Conservation (phyloP, 2,329 filamentous ascomycete genomes). For the Rhynchosporium secalis region DNA sequence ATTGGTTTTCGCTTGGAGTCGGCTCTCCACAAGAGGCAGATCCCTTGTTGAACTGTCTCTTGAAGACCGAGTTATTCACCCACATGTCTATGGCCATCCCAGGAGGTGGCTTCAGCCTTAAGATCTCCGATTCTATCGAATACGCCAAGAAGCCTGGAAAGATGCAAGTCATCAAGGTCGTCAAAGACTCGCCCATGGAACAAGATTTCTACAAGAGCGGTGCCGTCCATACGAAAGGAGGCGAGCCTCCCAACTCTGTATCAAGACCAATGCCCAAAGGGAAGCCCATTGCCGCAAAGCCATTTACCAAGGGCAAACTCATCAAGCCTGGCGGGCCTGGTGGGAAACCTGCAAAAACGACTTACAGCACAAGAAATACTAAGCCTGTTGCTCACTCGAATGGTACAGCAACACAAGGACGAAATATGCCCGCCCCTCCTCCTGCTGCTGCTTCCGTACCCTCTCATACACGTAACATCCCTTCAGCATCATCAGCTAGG, state of each 20-base stretch:
- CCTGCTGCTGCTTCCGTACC: conserved; percentile 43
- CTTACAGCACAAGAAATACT: conserved; percentile 43
- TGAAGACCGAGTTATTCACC: conserved; percentile 97
- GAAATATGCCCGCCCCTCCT: conserved; percentile 39
- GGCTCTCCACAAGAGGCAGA: conserved; percentile 91
- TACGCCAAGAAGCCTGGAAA: conserved; percentile 99
- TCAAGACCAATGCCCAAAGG: conserved; percentile 85
- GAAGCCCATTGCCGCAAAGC: conserved; percentile 82
- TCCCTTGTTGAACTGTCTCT: conserved; percentile 86
- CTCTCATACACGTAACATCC: conserved; percentile 57
- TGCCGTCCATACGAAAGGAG: conserved; percentile 80
- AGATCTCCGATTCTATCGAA: conserved; percentile 81
- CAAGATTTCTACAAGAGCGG: conserved; percentile 94
- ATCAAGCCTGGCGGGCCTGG: conserved; percentile 87
- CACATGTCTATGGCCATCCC: conserved; percentile 81
- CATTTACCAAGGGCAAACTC: conserved; percentile 90
- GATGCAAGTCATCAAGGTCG: conserved; percentile 79
- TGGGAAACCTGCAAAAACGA: conserved; percentile 73
- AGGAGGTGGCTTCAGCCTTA: conserved; percentile 74
- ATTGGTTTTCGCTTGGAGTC: conserved; percentile 93
- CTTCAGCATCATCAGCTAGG: conserved; percentile 53
- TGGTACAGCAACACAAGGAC: conserved; percentile 22
- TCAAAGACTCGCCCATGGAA: conserved; percentile 78
- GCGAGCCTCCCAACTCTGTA: conserved; percentile 78
- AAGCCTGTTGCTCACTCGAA: conserved; percentile 37